phyloP scores from a whole-genome alignment of 495 filamentous ascomycete genomes.

The Hypoxylon fragiforme region DNA sequence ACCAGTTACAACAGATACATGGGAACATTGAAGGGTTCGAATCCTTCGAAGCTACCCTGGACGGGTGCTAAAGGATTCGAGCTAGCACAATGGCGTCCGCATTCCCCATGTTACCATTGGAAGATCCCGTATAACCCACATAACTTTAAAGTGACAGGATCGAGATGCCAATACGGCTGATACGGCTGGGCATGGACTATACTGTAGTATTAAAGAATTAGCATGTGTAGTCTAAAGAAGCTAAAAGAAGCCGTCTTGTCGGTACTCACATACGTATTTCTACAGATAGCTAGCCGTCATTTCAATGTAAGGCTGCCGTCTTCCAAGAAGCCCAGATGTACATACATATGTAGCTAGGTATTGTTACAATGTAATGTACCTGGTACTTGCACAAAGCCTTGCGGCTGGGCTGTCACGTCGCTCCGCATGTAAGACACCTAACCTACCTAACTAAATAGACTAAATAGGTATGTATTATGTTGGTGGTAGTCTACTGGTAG shows the following conservation, averaged over 20 bases:
- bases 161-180: not conserved
- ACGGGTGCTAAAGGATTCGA: slow-evolving; percentile 6
- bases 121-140: not conserved
- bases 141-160: not conserved
- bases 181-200: not conserved
- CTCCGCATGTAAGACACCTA: no score
- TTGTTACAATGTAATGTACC: not conserved
- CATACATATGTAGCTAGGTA: no score
- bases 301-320: not conserved
- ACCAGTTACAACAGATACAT: no score
- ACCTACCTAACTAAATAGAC: no score
- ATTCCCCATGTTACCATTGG: not conserved
- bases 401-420: slow-evolving; percentile 1
- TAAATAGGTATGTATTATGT: no score
- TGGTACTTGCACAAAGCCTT: slow-evolving; percentile 19
- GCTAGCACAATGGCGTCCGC: not conserved
- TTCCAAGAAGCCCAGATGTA: no score
- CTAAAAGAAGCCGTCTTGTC: no score
- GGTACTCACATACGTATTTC: no score
- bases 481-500: no score
- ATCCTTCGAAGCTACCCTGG: slow-evolving; percentile 32
- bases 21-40: slow-evolving; percentile 12
- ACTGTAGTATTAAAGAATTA: no score
- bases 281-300: no score
- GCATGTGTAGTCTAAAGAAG: no score